phyloP scores from a whole-genome alignment of 257 asterid genomes.

The Echium plantagineum region DNA sequence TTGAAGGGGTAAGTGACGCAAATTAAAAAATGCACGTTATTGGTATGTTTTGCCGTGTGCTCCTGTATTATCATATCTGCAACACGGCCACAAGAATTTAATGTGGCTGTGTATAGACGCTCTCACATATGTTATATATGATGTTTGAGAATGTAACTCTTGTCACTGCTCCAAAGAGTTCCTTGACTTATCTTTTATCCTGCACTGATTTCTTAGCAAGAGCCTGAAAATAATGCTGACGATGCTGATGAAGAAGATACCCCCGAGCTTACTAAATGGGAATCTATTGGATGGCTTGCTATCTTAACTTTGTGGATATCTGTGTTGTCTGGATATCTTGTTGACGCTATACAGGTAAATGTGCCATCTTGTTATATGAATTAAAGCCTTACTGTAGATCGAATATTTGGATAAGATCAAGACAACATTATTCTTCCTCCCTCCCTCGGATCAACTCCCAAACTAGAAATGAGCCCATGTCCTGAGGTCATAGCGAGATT shows the following conservation, averaged over 20 bases:
- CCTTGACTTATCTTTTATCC: background rate
- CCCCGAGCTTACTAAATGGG: slow-evolving; percentile 79
- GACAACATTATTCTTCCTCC: too few species aligned
- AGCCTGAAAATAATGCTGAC: slow-evolving; percentile 35
- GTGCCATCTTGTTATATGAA: too few species aligned
- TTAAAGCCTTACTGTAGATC: too few species aligned
- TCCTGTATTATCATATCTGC: too few species aligned
- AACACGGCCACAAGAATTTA: too few species aligned
- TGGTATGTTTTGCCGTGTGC: background rate
- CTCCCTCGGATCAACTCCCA: too few species aligned
- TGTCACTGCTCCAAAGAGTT: background rate
- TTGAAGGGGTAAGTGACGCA: slow-evolving; percentile 41
- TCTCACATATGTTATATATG: background rate
- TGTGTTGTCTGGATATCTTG: slow-evolving; percentile 85
- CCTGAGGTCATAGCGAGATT: too few species aligned
- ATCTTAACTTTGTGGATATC: slow-evolving; percentile 84
- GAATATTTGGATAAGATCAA: too few species aligned
- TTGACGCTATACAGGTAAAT: slow-evolving; percentile 80
- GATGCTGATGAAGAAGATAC: slow-evolving; percentile 53
- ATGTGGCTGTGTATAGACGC: too few species aligned
- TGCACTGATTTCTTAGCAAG: slow-evolving; percentile 29
- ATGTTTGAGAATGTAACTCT: background rate
- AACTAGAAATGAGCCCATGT: too few species aligned
- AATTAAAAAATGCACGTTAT: slow-evolving; percentile 1
- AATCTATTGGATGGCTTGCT: slow-evolving; percentile 85